phyloP scores from a whole-genome alignment of 148 eudicot species.

The Linanthus parryae region DNA sequence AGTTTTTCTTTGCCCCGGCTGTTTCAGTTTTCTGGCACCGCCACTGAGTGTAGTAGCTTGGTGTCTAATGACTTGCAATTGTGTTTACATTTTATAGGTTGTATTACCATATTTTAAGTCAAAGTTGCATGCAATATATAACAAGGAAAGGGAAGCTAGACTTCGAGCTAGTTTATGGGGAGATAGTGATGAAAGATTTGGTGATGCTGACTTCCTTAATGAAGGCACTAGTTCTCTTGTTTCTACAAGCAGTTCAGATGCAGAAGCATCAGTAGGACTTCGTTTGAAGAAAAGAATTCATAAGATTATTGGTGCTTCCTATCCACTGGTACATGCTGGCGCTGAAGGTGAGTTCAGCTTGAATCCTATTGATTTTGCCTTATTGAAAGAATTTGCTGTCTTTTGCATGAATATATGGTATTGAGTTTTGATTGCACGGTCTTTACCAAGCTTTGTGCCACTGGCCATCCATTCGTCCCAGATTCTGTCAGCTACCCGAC shows the following conservation, averaged over 20 bases:
- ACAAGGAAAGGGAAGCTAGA: conserved; percentile 85
- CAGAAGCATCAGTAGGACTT: conserved; percentile 43
- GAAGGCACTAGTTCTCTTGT: conserved; percentile 41
- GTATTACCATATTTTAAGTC: conserved; percentile 92
- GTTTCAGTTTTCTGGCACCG: no score
- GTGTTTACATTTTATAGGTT: conserved; percentile 45
- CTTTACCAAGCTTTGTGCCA: no score
- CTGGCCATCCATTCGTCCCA: no score
- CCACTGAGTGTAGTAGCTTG: no score
- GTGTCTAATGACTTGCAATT: background rate
- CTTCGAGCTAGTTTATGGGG: conserved; percentile 98
- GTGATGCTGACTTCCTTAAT: conserved; percentile 42
- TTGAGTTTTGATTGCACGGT: no score
- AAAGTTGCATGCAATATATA: conserved; percentile 79
- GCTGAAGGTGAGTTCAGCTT: conserved; percentile 60
- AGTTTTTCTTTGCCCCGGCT: no score
- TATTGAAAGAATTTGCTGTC: no score
- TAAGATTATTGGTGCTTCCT: conserved; percentile 70
- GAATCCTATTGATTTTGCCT: background rate
- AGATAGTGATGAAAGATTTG: conserved; percentile 53
- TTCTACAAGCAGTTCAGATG: conserved; percentile 41
- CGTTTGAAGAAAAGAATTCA: conserved; percentile 44
- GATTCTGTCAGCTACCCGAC: no score
- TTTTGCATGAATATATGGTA: no score
- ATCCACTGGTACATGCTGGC: conserved; percentile 94